These are phyloP conservation scores for Venturia effusa DNA, from an alignment of 2,329 filamentous ascomycete species.

Conservation along the genomic window DNA sequence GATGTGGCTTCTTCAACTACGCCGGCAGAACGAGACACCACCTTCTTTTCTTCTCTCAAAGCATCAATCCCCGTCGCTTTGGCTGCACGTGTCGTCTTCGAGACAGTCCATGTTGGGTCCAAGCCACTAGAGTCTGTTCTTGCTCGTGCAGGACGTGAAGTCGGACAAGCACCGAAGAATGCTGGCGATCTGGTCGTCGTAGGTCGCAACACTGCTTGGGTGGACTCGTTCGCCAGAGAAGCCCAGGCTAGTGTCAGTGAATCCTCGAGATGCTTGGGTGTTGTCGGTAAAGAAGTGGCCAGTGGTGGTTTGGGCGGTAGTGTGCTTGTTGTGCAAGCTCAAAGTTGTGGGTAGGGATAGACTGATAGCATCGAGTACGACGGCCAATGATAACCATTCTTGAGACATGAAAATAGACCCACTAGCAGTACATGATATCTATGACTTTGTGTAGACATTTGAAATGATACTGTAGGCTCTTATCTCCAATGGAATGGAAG, in stretches of 20 bases:
- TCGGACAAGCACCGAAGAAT: conserved; percentile 51
- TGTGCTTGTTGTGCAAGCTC: conserved; percentile 59
- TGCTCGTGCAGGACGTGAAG: conserved; percentile 44
- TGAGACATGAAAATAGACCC: too few relatives aligned
- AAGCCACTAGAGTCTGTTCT: conserved; percentile 37
- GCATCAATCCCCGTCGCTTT: conserved; percentile 44
- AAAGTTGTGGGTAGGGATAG: conserved; percentile 10
- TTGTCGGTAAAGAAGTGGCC: conserved; percentile 50
- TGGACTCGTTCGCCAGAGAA: conserved; percentile 15
- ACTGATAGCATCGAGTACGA: background rate
- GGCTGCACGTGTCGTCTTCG: conserved; percentile 47
- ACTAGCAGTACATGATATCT: background rate
- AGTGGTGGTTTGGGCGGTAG: conserved; percentile 52
- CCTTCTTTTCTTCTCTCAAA: conserved; percentile 47
- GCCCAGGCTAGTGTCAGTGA: conserved; percentile 23
- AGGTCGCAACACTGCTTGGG: conserved; percentile 36
- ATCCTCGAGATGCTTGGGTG: conserved; percentile 42
- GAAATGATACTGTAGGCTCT: too few relatives aligned
- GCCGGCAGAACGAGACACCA: conserved; percentile 32
- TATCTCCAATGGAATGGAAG: background rate
- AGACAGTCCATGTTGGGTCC: conserved; percentile 29
- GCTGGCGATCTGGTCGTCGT: conserved; percentile 62
- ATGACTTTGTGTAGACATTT: background rate
- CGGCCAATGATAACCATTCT: background rate
- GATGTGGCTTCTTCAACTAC: conserved; percentile 10